These are phyloP conservation scores for Neurospora sp. DNA, from an alignment of 495 filamentous ascomycete genomes.

Conservation along the genomic window DNA sequence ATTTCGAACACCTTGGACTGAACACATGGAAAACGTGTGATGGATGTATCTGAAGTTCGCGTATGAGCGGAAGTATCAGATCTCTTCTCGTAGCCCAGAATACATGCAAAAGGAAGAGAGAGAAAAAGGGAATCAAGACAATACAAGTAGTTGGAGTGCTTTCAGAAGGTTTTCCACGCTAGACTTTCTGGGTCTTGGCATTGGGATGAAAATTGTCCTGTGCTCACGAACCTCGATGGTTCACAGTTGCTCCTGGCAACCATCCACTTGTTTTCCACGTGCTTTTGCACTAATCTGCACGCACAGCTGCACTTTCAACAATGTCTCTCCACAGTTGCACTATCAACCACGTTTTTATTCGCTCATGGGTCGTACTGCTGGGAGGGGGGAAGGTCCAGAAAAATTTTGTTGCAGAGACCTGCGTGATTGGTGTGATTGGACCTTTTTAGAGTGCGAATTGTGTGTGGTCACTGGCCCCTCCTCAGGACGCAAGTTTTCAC, in stretches of 20 bases:
- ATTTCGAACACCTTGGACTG: not conserved
- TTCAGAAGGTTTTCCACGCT: not conserved
- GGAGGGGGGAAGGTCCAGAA: not conserved
- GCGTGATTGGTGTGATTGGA: not conserved
- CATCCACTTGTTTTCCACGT: not conserved
- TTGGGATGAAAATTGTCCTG: not conserved
- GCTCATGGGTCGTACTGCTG: not conserved
- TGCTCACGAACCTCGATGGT: not conserved
- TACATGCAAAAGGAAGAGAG: not conserved
- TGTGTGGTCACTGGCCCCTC: not conserved
- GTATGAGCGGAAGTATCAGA: not conserved
- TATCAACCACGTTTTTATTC: conserved; percentile 4
- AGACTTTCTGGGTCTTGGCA: not conserved
- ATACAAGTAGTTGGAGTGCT: not conserved
- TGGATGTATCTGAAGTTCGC: not conserved
- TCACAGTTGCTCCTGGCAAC: not conserved
- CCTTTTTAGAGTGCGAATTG: not conserved
- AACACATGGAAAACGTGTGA: not conserved
- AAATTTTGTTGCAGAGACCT: conserved; percentile 1
- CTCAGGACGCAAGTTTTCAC: conserved; percentile 1
- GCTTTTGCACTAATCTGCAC: not conserved
- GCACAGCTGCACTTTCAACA: conserved; percentile 1
- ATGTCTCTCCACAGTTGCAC: conserved; percentile 6
- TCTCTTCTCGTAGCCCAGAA: not conserved
- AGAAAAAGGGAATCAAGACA: not conserved